Percentiles rank a stretch among this genome's conserved stretches.
phyloP scores from a whole-genome alignment of 1,284 basidiomycete species.

The Ustilago esculenta region DNA sequence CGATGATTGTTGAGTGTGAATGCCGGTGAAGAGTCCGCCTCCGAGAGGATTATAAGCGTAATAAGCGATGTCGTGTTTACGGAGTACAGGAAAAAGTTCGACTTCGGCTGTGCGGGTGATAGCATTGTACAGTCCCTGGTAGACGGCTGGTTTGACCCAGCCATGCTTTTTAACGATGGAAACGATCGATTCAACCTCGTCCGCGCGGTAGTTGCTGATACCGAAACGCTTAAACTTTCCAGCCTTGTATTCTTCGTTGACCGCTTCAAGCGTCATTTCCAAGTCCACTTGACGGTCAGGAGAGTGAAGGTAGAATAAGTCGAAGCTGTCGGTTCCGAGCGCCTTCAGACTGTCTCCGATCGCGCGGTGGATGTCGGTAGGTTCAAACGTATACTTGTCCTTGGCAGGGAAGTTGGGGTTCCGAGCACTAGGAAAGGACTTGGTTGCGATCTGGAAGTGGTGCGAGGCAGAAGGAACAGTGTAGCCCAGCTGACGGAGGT shows the following conservation, averaged over 20 bases:
- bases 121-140: constrained; percentile 72
- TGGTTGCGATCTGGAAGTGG: constrained; percentile 53
- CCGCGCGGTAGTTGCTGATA: constrained; percentile 71
- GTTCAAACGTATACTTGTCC: constrained; percentile 59
- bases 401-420: constrained; percentile 19
- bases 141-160: constrained; percentile 75
- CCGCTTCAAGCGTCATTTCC: constrained; percentile 70
- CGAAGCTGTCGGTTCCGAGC: constrained; percentile 67
- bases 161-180: constrained; percentile 72
- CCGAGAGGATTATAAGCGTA: constrained; percentile 68
- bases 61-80: constrained; percentile 72
- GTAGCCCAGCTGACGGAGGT: constrained; percentile 37
- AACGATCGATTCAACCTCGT: constrained; percentile 77
- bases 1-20: background rate
- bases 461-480: constrained; percentile 16
- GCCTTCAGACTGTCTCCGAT: constrained; percentile 64
- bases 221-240: constrained; percentile 72
- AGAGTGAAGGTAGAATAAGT: constrained; percentile 73
- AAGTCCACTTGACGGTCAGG: constrained; percentile 71
- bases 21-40: constrained; percentile 54
- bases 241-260: constrained; percentile 71
- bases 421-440: constrained; percentile 66
- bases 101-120: constrained; percentile 44
- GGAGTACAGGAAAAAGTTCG: constrained; percentile 48
- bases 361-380: constrained; percentile 66